Percentiles rank a stretch among this genome's conserved stretches.
Conservation (phyloP, 305 asterid species). For the Striga hermonthica region DNA sequence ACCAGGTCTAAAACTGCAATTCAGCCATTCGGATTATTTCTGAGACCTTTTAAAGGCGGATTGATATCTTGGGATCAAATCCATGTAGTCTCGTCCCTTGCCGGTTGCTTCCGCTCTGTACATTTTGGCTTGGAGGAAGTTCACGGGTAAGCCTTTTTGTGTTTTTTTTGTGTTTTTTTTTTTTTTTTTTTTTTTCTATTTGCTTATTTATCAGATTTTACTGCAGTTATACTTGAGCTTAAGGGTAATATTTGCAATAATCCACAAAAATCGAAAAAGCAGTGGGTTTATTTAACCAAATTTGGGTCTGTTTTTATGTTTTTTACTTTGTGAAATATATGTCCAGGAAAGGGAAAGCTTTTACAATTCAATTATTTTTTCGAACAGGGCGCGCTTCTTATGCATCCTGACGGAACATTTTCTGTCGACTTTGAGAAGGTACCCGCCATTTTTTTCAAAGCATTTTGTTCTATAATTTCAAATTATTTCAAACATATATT, state of each 20-base stretch:
- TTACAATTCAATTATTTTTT: constrained; percentile 84
- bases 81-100: constrained; percentile 96
- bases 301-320: neutral
- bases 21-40: neutral
- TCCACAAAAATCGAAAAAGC: too few species aligned
- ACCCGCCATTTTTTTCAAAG: constrained; percentile 21
- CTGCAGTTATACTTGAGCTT: too few species aligned
- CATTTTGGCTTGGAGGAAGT: constrained; percentile 96
- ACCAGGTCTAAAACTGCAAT: too few species aligned
- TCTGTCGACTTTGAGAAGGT: constrained; percentile 86
- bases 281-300: too few species aligned
- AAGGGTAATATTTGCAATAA: too few species aligned
- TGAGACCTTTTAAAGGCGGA: neutral
- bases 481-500: too few species aligned
- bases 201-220: too few species aligned
- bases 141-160: constrained; percentile 53
- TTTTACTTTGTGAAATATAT: constrained; percentile 7
- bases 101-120: constrained; percentile 92
- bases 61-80: constrained; percentile 44
- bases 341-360: constrained; percentile 78
- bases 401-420: constrained; percentile 60
- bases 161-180: too few species aligned
- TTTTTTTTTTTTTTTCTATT: neutral
- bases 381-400: constrained; percentile 70
- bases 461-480: neutral